Conservation (phyloP, 768 basidiomycete genomes). For the Pisolithus marmoratus region DNA sequence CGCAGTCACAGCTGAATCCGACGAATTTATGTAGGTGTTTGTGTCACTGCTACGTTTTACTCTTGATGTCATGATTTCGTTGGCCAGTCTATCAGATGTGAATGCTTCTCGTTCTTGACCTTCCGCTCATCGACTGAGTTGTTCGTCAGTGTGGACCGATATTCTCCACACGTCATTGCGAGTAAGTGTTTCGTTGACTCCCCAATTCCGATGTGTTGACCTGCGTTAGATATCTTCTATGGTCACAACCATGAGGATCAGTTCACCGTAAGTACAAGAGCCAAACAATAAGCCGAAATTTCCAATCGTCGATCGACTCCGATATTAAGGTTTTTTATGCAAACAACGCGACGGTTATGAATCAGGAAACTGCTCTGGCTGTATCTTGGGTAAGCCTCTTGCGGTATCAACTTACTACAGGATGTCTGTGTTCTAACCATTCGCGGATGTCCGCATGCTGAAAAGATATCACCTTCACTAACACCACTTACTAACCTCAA, state of each 20-base stretch:
- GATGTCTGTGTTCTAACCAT: background rate
- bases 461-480: conserved; percentile 44
- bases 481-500: conserved; percentile 66
- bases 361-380: conserved; percentile 46
- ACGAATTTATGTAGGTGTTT: conserved; percentile 37
- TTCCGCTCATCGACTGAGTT: background rate
- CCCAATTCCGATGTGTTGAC: background rate
- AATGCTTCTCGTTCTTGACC: background rate
- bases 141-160: conserved; percentile 36
- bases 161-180: conserved; percentile 43
- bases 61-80: conserved; percentile 1
- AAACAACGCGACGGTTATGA: conserved; percentile 60
- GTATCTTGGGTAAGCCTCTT: conserved; percentile 38
- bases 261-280: conserved; percentile 38
- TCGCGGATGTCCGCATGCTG: no score
- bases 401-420: background rate
- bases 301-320: background rate
- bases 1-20: conserved; percentile 36
- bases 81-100: conserved; percentile 43
- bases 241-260: conserved; percentile 74
- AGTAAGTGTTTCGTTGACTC: conserved; percentile 24
- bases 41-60: no score
- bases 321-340: conserved; percentile 55
- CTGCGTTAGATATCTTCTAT: conserved; percentile 51
- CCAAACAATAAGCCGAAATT: no score